Evolutionary conservation across 2,329 filamentous ascomycete species (phyloP), one percentile per base, ranked within the genome.

Genomic region (Ophiostoma fasciatum): DNA sequence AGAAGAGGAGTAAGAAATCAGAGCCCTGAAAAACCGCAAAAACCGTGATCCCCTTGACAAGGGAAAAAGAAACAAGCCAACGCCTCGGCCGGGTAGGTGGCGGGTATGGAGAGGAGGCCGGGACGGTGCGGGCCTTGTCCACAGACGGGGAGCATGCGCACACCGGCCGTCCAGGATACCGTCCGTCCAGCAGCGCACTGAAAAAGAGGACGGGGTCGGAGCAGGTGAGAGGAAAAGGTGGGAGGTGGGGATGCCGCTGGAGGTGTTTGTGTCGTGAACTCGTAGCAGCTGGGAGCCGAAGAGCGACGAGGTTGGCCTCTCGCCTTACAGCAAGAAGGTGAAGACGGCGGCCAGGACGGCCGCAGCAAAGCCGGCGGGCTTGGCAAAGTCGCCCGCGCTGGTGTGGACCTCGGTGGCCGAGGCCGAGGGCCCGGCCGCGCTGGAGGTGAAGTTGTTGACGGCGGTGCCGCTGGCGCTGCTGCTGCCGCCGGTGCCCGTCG

Each of bases 331-430:
- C 31, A 45, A 28, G 18, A 45, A 30, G 5, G 42, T 41, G 30
- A 46, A 64, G 42, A 56, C 51, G 17, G 41, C 47, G 14, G 46
- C 51, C 4, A 48, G 49, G 15, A 55, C 21, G 22, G 51, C 40
- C 15, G 45, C 42, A 25, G 51, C 41, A n/a, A 44, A 48, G 27
- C 43, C 52, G 13, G 53, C 47, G 2, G 58, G 54, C 31, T 54
- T 49, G 9, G 45, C 43, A 11, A 51, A 43, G 26, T 42, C 53
- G 13, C 44, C 50, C n/a, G 49, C 55, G 31, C 48, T 52, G 28
- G 50, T 50, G 5, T 48, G 41, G 13, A 59, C 48, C 34, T 32
- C 37, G 28, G 40, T 36, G 19, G 49, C 22, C 15, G 43, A 30
- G 11, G 43, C n/a, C 10, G 43, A 17, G 18, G 28, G 29, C 19